A percentile compares a stretch with the other conserved stretches of the same genome.
Evolutionary conservation across 805 yeast genomes (phyloP).

Genomic region (Pichia sporocuriosa): DNA sequence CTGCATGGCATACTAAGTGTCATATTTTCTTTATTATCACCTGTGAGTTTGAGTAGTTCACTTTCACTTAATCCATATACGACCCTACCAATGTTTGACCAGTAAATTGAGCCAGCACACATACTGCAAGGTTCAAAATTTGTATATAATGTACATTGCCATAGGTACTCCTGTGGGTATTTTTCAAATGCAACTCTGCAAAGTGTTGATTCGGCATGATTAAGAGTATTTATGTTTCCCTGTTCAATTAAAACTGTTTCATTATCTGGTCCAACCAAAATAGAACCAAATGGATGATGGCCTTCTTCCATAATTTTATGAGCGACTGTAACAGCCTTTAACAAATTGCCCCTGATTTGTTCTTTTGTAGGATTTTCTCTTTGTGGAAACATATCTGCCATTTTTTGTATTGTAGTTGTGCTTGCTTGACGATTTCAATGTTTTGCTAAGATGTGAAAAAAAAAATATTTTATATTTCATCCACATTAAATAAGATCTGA

Average conservation of each 20-base stretch:
- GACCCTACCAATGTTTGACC: conserved; percentile 26
- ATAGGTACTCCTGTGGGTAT: conserved; percentile 20
- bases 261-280: conserved; percentile 24
- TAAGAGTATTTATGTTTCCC: conserved; percentile 26
- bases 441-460: too few species aligned
- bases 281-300: conserved; percentile 27
- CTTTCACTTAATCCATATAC: conserved; percentile 23
- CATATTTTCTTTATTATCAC: conserved; percentile 24
- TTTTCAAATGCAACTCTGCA: conserved; percentile 19
- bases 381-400: conserved; percentile 16
- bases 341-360: conserved; percentile 9
- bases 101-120: conserved; percentile 27
- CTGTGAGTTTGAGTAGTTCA: conserved; percentile 20
- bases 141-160: conserved; percentile 27
- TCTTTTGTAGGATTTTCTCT: conserved; percentile 13
- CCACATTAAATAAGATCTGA: too few species aligned
- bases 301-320: conserved; percentile 18
- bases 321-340: conserved; percentile 17
- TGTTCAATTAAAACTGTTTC: conserved; percentile 20
- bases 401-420: too few species aligned
- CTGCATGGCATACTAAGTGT: conserved; percentile 21
- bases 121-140: conserved; percentile 29
- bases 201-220: conserved; percentile 26
- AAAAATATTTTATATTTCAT: too few species aligned
- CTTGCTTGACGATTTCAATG: too few species aligned